phyloP scores from a whole-genome alignment of 768 basidiomycete species.

The Pseudohyphozyma bogoriensis region DNA sequence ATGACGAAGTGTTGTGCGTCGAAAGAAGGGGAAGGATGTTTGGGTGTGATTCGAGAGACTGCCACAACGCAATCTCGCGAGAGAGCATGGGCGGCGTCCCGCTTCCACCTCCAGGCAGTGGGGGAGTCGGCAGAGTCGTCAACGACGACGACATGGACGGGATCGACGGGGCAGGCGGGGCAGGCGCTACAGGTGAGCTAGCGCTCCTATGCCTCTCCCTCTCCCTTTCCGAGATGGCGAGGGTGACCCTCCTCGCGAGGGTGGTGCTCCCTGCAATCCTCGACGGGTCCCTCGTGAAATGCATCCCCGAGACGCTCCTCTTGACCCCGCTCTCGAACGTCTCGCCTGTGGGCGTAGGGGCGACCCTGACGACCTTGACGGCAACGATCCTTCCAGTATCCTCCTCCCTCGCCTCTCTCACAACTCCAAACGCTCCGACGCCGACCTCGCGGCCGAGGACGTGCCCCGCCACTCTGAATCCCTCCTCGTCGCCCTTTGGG shows the following conservation, averaged over 20 bases:
- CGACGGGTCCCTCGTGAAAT: no score
- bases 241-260: background rate
- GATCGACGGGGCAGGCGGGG: background rate
- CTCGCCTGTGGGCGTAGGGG: background rate
- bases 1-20: conserved; percentile 49
- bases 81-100: conserved; percentile 41
- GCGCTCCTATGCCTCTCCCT: background rate
- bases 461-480: conserved; percentile 22
- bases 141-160: background rate
- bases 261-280: background rate
- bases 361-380: conserved; percentile 31
- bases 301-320: no score
- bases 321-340: background rate
- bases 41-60: conserved; percentile 56
- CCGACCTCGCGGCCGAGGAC: conserved; percentile 26
- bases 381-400: conserved; percentile 17
- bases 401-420: conserved; percentile 17
- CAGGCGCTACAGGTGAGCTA: background rate
- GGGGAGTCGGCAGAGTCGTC: conserved; percentile 1
- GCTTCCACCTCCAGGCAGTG: conserved; percentile 1
- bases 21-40: conserved; percentile 77
- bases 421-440: conserved; percentile 25
- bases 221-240: background rate
- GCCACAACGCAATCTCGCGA: conserved; percentile 64
- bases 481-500: conserved; percentile 2